Percentiles rank a stretch among this genome's conserved stretches.
Conservation (phyloP, 2,329 filamentous ascomycete species). For the Thermomyces lanuginosus region DNA sequence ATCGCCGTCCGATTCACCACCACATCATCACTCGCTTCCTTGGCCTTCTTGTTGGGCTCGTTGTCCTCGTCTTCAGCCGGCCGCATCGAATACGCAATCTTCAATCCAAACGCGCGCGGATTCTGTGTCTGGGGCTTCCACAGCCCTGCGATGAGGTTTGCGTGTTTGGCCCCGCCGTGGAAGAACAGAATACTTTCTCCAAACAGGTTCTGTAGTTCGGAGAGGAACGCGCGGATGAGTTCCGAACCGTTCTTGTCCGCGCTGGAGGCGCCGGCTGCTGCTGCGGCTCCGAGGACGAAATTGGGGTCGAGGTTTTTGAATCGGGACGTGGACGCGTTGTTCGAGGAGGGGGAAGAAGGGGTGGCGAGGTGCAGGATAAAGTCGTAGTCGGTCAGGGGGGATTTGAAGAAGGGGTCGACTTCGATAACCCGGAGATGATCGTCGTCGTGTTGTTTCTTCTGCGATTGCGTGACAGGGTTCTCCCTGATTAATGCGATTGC, state of each 20-base stretch:
- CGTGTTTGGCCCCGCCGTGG: conserved; percentile 43
- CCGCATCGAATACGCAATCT: conserved; percentile 21
- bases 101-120: conserved; percentile 19
- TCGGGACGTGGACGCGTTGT: background rate
- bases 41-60: conserved; percentile 6
- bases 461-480: no score
- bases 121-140: conserved; percentile 41
- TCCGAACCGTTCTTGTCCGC: conserved; percentile 29
- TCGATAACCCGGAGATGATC: conserved; percentile 35
- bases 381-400: conserved; percentile 63
- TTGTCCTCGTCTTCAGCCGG: conserved; percentile 7
- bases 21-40: conserved; percentile 10
- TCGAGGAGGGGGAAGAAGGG: conserved; percentile 27
- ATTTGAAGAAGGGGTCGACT: conserved; percentile 50
- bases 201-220: conserved; percentile 52
- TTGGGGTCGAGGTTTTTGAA: no score
- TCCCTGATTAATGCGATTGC: conserved; percentile 47
- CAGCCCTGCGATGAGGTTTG: conserved; percentile 45
- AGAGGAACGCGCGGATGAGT: conserved; percentile 44
- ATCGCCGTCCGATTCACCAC: conserved; percentile 25
- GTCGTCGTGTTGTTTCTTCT: background rate
- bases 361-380: conserved; percentile 59
- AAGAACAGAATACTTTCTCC: conserved; percentile 63
- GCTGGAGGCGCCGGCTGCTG: no score
- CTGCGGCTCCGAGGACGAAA: conserved; percentile 36